Percentiles rank a stretch among this genome's conserved stretches.
phyloP scores from a whole-genome alignment of 257 asterid species.

The Primulina huaijiensis region DNA sequence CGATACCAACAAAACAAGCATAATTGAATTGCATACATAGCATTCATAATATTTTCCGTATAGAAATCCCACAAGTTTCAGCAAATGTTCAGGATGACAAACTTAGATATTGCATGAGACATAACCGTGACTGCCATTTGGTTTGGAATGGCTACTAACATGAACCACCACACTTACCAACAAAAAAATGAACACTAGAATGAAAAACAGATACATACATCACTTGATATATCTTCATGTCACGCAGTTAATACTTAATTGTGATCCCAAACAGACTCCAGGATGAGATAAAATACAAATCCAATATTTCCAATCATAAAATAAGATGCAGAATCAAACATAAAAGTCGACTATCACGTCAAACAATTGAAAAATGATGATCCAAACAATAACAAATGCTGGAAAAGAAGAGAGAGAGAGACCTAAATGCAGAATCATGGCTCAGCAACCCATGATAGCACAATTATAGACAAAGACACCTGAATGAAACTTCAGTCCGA shows the following conservation, averaged over 20 bases:
- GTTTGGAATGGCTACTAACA: background rate
- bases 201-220: constrained; percentile 10
- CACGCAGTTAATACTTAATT: constrained; percentile 27
- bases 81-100: too few relatives aligned
- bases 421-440: constrained; percentile 33
- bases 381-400: constrained; percentile 38
- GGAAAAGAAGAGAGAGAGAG: constrained; percentile 29
- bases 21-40: background rate
- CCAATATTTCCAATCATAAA: constrained; percentile 29
- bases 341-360: constrained; percentile 31
- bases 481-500: constrained; percentile 77
- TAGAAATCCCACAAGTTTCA: background rate
- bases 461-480: constrained; percentile 88
- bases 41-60: background rate
- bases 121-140: background rate
- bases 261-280: constrained; percentile 27
- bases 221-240: constrained; percentile 10
- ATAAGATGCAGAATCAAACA: constrained; percentile 29
- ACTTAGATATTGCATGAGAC: background rate
- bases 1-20: background rate
- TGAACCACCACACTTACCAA: background rate
- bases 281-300: constrained; percentile 18
- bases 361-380: constrained; percentile 25
- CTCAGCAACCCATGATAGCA: constrained; percentile 83
- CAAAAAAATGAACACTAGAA: constrained; percentile 14